A percentile compares a stretch with the other conserved stretches of the same genome.
Conservation (phyloP, 169 alveolate species). For the Cryptosporidium sp. region DNA sequence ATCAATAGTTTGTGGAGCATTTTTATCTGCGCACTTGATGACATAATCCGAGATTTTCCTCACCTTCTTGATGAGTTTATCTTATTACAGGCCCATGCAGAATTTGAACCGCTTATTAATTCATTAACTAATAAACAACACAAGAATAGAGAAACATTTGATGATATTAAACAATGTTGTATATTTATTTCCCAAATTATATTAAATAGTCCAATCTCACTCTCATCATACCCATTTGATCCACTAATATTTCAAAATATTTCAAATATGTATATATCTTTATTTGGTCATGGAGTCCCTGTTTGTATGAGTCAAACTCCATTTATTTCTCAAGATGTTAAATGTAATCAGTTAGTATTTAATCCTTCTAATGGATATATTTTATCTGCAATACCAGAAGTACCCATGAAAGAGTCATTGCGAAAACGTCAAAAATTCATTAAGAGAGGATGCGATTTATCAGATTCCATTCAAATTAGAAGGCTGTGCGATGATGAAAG, state of each 20-base stretch:
- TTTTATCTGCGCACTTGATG: slow-evolving; percentile 38
- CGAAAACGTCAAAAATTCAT: slow-evolving; percentile 41
- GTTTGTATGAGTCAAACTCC: slow-evolving; percentile 16
- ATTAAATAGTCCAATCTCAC: slow-evolving; percentile 63
- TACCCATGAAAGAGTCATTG: slow-evolving; percentile 21
- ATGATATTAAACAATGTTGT: slow-evolving; percentile 58
- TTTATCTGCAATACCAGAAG: slow-evolving; percentile 19
- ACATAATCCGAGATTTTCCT: slow-evolving; percentile 36
- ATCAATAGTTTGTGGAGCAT: slow-evolving; percentile 35
- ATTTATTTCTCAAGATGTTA: not conserved
- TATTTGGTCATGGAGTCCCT: slow-evolving; percentile 73
- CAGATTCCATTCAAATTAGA: slow-evolving; percentile 53
- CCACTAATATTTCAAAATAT: slow-evolving; percentile 38
- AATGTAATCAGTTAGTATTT: not conserved
- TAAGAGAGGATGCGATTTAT: slow-evolving; percentile 39
- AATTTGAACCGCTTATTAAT: slow-evolving; percentile 62
- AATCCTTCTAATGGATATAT: slow-evolving; percentile 30
- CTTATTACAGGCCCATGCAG: slow-evolving; percentile 44
- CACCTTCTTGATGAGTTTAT: slow-evolving; percentile 58
- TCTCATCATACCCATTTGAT: slow-evolving; percentile 29
- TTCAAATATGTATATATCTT: slow-evolving; percentile 29
- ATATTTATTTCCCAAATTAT: slow-evolving; percentile 57
- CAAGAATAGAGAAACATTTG: not conserved
- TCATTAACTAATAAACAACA: not conserved
- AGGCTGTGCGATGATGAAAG: slow-evolving; percentile 65